Evolutionary conservation across 805 yeast species (phyloP).

Genomic region (Wickerhamiella musiphila): DNA sequence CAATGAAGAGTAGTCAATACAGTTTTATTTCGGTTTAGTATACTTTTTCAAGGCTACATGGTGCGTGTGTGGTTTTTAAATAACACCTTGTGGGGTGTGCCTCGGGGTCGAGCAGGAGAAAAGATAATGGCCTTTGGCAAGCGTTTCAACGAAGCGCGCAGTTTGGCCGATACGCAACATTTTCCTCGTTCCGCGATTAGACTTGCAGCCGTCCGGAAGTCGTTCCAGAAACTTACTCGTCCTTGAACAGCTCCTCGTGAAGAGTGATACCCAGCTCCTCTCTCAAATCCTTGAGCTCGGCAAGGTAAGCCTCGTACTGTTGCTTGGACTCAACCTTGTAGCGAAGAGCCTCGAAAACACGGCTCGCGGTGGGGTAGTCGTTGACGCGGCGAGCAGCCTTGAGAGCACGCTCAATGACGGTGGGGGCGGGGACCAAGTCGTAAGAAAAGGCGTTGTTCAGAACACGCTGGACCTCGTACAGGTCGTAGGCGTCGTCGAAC

Average conservation of each 20-base stretch:
- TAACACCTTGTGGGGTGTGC: too few species aligned
- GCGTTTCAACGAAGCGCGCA: too few species aligned
- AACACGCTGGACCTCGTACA: conserved; percentile 81
- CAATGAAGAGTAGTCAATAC: too few species aligned
- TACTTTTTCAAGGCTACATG: too few species aligned
- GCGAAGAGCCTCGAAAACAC: conserved; percentile 90
- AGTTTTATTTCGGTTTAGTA: too few species aligned
- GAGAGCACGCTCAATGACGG: conserved; percentile 86
- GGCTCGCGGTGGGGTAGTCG: conserved; percentile 95
- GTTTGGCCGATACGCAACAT: too few species aligned
- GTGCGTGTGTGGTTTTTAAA: too few species aligned
- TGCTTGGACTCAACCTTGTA: conserved; percentile 88
- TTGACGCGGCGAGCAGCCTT: conserved; percentile 98
- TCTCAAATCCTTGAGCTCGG: conserved; percentile 81
- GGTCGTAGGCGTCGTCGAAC: conserved; percentile 82
- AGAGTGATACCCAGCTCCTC: conserved; percentile 83
- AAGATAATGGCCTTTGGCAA: background rate
- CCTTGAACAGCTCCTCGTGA: conserved; percentile 65
- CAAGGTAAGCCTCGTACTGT: conserved; percentile 91
- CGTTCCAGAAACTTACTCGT: conserved; percentile 5
- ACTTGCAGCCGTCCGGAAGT: too few species aligned
- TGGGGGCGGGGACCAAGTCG: conserved; percentile 96
- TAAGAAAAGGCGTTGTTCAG: conserved; percentile 95
- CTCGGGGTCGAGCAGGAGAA: too few species aligned
- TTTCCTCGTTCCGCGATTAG: too few species aligned